Percentiles rank a stretch among this genome's conserved stretches.
phyloP scores from a whole-genome alignment of 495 filamentous ascomycete genomes.

The Achaetomiella virescens region DNA sequence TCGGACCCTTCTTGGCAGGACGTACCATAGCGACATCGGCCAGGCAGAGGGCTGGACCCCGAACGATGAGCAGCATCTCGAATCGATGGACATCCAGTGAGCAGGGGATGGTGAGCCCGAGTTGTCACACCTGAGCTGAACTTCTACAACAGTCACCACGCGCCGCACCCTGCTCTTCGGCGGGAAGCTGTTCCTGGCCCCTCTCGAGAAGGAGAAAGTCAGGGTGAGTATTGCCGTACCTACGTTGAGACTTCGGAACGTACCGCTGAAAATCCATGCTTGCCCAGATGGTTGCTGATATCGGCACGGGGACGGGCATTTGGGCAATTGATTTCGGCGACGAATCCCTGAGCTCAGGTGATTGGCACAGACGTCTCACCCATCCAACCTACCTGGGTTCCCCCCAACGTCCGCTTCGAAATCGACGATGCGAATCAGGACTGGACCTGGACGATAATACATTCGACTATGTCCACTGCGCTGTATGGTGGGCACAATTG shows the following conservation, averaged over 20 bases:
- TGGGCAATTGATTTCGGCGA: conserved; percentile 50
- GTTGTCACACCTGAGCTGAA: neutral
- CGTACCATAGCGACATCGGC: conserved; percentile 22
- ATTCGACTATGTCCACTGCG: conserved; percentile 35
- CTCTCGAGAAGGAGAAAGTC: conserved; percentile 8
- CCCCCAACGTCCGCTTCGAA: too few species aligned
- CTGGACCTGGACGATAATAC: conserved; percentile 43
- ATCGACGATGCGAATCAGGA: too few species aligned
- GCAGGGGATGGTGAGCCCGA: neutral
- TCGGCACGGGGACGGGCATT: conserved; percentile 60
- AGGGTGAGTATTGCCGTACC: neutral
- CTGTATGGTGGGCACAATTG: neutral
- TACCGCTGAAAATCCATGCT: neutral
- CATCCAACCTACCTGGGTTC: too few species aligned
- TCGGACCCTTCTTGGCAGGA: conserved; percentile 22
- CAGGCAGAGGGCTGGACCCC: conserved; percentile 20
- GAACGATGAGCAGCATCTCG: neutral
- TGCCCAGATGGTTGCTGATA: conserved; percentile 39
- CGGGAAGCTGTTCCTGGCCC: conserved; percentile 7
- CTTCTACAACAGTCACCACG: neutral
- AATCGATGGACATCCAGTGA: neutral
- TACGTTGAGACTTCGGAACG: neutral
- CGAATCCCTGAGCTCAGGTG: conserved; percentile 46
- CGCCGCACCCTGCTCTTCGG: neutral
- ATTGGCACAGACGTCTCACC: neutral